Base-by-base conservation (phyloP, 2,329 filamentous ascomycete species). In the Fusarium temperatum region DNA sequence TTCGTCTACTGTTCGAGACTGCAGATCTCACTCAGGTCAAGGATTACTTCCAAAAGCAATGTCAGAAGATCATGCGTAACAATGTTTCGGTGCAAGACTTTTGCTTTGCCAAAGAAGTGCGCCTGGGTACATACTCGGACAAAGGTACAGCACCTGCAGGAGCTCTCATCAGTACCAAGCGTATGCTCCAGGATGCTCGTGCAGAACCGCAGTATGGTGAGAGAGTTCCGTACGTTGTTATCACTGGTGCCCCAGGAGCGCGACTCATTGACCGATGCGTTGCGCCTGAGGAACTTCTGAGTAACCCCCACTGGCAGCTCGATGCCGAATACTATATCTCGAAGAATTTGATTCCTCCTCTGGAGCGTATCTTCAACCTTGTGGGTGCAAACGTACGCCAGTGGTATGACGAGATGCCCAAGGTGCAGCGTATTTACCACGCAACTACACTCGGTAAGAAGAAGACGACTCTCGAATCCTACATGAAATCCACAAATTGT, bases 391-490 rank as follows among this genome's bases (percentile, higher is more conserved):
- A 96, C 80, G 93, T 98, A 1, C 86, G 93, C 24, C 89, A 90
- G 67, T 99, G 96, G 96, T 98, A 95, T 79, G 94, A 98, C 72
- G 95, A 98, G 82, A 97, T 98, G 94, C 96, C 96, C 51, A 98
- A 97, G 81, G 87, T 96, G 26, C 93, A 95, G 79, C 91, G 92
- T 14, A 89, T 96, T 51, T 89, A 80, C 57, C 70, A 81, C 63
- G 47, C 81, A 75, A 68, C 78, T 53, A 79, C 80, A 24, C 72
- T 63, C 6, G 79, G 76, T 75, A 76, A 69, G 77, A 83, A 83
- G 76, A 92, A 89, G 79, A 93, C 89, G 81, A 98, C 95, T 1
- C 88, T 99, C n/a, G 96, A 98, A 79, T 93, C 90, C n/a, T 99
- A 98, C 83, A 92, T 98, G 91, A 92, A 90, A 72, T 91, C 91